Base-by-base conservation (phyloP, 1,139 yeast genomes). In the Meyerozyma sp. region DNA sequence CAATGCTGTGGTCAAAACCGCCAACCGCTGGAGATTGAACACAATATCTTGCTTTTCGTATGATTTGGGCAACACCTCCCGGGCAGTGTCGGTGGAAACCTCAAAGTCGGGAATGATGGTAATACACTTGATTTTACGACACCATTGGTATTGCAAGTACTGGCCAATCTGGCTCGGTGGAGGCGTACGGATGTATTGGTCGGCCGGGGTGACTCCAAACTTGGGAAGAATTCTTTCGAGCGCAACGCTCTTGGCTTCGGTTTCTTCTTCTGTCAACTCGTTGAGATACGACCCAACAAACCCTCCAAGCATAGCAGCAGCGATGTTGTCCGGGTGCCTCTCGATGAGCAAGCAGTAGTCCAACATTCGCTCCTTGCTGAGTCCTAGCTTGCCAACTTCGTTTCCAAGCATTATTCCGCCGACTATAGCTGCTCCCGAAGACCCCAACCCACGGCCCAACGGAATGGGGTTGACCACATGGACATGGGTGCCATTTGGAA, bases 241-340 rank as follows among this genome's bases (percentile, higher is more conserved):
- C 14, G 97, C 96, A 42, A 89, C 86, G 59, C 83, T 90, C 51
- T 86, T 84, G 43, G 86, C 77, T 44, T 75, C 82, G 48, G 78
- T 73, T 50, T 91, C 96, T 40, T 79, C 76, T 4, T 82, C 81
- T 29, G 81, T 70, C 49, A 93, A 70, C 51, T 88, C 95, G 56
- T 95, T 80, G 59, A 93, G 75, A 65, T 87, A 93, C 1, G 96
- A 88, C 32, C 98, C 98, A 34, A 91, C 95, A 64, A 93, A 93
- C 4, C 98, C 98, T 46, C 98, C 98, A 81, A 91, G 84, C 96
- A 93, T 89, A 39, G 98, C 96, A 30, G 98, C 98, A 20, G 97
- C 91, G 58, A 93, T 91, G 64, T 93, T 93, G 65, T 93, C 98
- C 29, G 98, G 98, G 58, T 93, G 98, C 61, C 98, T 82, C 69